These are phyloP conservation scores for Boletus huronensis DNA, from an alignment of 768 basidiomycete species.

Conservation along the genomic window DNA sequence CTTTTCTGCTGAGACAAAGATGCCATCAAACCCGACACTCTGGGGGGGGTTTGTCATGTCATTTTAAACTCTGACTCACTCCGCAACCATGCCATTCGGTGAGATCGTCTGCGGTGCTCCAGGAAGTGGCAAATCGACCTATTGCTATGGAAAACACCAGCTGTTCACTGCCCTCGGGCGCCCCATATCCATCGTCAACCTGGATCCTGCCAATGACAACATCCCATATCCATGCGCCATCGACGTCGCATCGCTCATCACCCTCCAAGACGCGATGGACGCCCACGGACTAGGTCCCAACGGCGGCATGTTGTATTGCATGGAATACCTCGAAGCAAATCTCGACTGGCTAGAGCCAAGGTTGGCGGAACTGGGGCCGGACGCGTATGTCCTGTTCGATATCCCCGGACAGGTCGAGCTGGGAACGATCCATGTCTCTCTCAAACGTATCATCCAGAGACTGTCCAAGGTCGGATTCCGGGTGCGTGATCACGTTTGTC, in stretches of 20 bases:
- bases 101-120: conserved; percentile 86
- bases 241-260: conserved; percentile 81
- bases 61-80: background rate
- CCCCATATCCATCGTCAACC: conserved; percentile 87
- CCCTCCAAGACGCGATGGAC: conserved; percentile 82
- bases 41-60: background rate
- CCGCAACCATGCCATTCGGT: conserved; percentile 72
- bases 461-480: conserved; percentile 76
- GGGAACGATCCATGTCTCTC: conserved; percentile 90
- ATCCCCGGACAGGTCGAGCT: conserved; percentile 97
- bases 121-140: conserved; percentile 85
- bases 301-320: conserved; percentile 93
- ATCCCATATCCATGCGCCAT: conserved; percentile 91
- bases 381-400: conserved; percentile 91
- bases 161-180: conserved; percentile 84
- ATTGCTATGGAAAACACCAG: conserved; percentile 84
- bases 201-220: conserved; percentile 90
- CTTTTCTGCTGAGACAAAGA: background rate
- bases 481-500: conserved; percentile 51
- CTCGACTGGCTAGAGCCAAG: conserved; percentile 81
- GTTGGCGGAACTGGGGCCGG: conserved; percentile 59
- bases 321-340: conserved; percentile 96
- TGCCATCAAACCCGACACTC: background rate
- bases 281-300: conserved; percentile 87
- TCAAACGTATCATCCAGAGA: conserved; percentile 72